phyloP scores from a whole-genome alignment of 2,329 filamentous ascomycete genomes.

The Arthrobotrys iridis region DNA sequence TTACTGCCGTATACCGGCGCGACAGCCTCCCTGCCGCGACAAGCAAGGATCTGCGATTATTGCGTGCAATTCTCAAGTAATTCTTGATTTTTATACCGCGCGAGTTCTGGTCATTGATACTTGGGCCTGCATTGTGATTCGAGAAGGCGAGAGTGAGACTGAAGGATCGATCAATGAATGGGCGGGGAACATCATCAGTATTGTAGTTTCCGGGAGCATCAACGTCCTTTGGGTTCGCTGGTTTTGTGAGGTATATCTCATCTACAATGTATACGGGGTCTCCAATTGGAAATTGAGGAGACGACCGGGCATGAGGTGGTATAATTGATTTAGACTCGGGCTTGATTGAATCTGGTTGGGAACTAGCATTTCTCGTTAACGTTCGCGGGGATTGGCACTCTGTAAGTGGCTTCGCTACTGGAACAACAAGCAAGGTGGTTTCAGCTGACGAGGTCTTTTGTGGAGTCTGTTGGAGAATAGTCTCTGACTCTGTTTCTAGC shows the following conservation, averaged over 20 bases:
- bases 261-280: too few relatives aligned
- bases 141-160: conserved; percentile 20
- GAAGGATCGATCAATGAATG: conserved; percentile 24
- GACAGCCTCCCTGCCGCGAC: background rate
- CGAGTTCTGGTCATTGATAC: background rate
- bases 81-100: background rate
- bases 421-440: conserved; percentile 18
- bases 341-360: background rate
- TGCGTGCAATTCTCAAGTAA: conserved; percentile 18
- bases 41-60: background rate
- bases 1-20: background rate
- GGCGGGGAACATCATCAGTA: conserved; percentile 3
- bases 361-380: too few relatives aligned
- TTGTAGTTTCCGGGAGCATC: background rate
- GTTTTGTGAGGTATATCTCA: background rate
- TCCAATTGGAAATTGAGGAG: background rate
- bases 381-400: background rate
- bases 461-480: too few relatives aligned
- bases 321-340: background rate
- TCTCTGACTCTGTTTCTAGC: background rate
- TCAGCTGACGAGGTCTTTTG: too few relatives aligned
- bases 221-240: too few relatives aligned
- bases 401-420: background rate
- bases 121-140: background rate
- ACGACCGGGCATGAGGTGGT: conserved; percentile 2